Evolutionary conservation across 2,329 filamentous ascomycete genomes (phyloP).

Genomic region (Talaromyces sp.): DNA sequence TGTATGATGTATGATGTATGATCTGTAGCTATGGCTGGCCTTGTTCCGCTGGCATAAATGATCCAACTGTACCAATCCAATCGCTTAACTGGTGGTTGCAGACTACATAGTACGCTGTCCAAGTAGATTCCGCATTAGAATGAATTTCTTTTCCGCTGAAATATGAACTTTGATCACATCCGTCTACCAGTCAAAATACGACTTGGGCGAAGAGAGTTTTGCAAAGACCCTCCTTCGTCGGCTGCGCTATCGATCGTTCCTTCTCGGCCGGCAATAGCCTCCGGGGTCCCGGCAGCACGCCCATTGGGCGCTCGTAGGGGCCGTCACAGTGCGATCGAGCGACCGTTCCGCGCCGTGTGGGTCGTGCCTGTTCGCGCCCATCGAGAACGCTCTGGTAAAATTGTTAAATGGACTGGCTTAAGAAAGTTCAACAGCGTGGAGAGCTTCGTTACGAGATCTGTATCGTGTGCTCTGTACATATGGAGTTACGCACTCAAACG

Average conservation of each 20-base stretch:
- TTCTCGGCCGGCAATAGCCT: slow-evolving; percentile 24
- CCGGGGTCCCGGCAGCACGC: slow-evolving; percentile 25
- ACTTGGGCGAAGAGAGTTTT: slow-evolving; percentile 16
- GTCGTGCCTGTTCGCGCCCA: slow-evolving; percentile 27
- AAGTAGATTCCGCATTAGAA: neutral
- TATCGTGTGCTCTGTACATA: neutral
- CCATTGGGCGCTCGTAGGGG: slow-evolving; percentile 23
- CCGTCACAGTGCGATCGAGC: slow-evolving; percentile 24
- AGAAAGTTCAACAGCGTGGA: neutral
- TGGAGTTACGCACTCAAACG: neutral
- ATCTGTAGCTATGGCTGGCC: neutral
- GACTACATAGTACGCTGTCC: neutral
- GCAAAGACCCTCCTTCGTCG: slow-evolving; percentile 20
- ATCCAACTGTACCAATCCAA: neutral
- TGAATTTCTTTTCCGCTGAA: neutral
- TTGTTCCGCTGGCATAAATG: neutral
- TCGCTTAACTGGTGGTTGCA: neutral
- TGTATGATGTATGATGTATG: neutral
- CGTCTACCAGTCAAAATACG: neutral
- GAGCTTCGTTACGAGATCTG: neutral
- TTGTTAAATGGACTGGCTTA: slow-evolving; percentile 31
- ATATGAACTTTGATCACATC: neutral
- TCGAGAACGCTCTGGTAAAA: slow-evolving; percentile 26
- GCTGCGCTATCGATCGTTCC: slow-evolving; percentile 21
- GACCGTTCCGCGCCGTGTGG: slow-evolving; percentile 25